A percentile compares a stretch with the other conserved stretches of the same genome.
These are phyloP conservation scores for Paramyrothecium roridum DNA, from an alignment of 2,329 filamentous ascomycete species.

Conservation along the genomic window DNA sequence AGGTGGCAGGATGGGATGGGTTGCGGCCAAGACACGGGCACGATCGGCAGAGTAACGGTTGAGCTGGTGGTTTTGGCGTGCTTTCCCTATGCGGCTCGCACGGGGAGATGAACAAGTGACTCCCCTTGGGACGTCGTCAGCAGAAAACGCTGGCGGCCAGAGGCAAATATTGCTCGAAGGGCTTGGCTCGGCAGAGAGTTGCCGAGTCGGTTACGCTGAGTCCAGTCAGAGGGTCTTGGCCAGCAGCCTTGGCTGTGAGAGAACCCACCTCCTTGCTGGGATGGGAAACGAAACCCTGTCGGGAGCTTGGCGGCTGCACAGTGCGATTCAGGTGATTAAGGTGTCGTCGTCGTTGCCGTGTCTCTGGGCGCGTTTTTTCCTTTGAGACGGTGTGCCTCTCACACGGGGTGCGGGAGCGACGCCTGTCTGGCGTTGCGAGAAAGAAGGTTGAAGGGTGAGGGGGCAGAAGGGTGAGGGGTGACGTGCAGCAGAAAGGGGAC, in stretches of 20 bases:
- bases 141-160: neutral
- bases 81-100: too few species aligned
- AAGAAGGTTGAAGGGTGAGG: neutral
- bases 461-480: neutral
- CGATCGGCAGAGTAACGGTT: too few species aligned
- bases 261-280: neutral
- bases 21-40: neutral
- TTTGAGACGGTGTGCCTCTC: too few species aligned
- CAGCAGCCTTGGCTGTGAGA: neutral
- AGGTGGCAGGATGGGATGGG: neutral
- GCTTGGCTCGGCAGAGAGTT: constrained; percentile 2
- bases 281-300: neutral
- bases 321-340: neutral
- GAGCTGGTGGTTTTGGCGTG: too few species aligned
- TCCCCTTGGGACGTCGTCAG: too few species aligned
- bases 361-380: too few species aligned
- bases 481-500: neutral
- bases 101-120: too few species aligned
- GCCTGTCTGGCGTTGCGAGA: neutral
- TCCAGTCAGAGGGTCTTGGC: neutral
- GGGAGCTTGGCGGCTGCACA: neutral
- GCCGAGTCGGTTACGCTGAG: neutral
- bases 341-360: neutral
- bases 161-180: neutral
- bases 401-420: too few species aligned